Evolutionary conservation across 306 rosid species (phyloP).

Genomic region (Ceratonia siliqua): DNA sequence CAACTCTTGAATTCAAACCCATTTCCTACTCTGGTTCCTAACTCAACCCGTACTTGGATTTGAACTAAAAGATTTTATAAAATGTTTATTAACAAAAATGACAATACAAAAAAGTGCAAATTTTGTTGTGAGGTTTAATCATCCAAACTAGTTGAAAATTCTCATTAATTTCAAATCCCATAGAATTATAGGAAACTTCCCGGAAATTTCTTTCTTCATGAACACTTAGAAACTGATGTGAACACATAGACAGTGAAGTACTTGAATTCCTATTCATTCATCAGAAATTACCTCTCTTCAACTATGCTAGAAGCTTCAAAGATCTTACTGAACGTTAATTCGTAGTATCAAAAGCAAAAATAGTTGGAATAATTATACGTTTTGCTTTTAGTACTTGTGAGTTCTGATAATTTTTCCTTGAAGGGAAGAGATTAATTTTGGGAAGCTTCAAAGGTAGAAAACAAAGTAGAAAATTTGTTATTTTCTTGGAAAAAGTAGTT

Average conservation of each 20-base stretch:
- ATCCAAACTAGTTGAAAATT: too few relatives aligned
- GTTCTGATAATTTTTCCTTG: not conserved
- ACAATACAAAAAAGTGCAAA: too few relatives aligned
- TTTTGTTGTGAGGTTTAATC: too few relatives aligned
- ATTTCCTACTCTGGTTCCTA: too few relatives aligned
- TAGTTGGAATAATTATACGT: not conserved
- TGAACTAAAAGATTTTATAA: too few relatives aligned
- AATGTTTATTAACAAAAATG: too few relatives aligned
- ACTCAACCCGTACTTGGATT: too few relatives aligned
- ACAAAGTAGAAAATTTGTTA: not conserved
- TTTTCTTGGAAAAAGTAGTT: not conserved
- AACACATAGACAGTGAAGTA: slow-evolving; percentile 23
- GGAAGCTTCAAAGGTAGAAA: slow-evolving; percentile 24
- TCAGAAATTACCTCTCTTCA: not conserved
- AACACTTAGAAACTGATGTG: slow-evolving; percentile 18
- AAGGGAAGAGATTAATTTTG: not conserved
- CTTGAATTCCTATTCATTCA: slow-evolving; percentile 8
- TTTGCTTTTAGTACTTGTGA: not conserved
- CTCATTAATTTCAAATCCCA: too few relatives aligned
- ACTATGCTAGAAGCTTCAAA: slow-evolving; percentile 40
- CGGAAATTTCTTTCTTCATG: slow-evolving; percentile 37
- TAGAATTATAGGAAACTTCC: slow-evolving; percentile 45
- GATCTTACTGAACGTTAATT: slow-evolving; percentile 31
- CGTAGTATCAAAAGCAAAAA: not conserved
- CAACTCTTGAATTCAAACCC: too few relatives aligned